Percentiles rank a stretch among this genome's conserved stretches.
Evolutionary conservation across 495 filamentous ascomycete genomes (phyloP).

Genomic region (Delitschia confertaspora): DNA sequence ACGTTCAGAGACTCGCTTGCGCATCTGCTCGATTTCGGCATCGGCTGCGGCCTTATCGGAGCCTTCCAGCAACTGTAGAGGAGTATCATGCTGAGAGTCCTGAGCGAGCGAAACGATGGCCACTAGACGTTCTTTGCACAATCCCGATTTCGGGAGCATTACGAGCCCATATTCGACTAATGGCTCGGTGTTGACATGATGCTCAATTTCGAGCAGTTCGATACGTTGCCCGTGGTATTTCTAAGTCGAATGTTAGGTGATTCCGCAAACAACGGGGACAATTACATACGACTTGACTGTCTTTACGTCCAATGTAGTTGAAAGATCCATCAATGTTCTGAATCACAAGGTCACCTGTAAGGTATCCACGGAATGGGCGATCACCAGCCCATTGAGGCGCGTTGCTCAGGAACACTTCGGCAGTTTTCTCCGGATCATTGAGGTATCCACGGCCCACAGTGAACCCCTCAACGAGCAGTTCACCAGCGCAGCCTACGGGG

Average conservation of each 20-base stretch:
- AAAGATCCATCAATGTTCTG: constrained; percentile 25
- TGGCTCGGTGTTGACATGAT: constrained; percentile 20
- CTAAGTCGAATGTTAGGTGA: constrained; percentile 3
- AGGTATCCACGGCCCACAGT: constrained; percentile 19
- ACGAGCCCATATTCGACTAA: constrained; percentile 11
- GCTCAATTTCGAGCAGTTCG: constrained; percentile 27
- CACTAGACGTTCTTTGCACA: constrained; percentile 18
- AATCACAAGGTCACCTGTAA: constrained; percentile 24
- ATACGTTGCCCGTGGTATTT: constrained; percentile 30
- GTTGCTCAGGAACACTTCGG: constrained; percentile 11
- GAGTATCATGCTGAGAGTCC: neutral
- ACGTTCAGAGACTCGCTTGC: constrained; percentile 3
- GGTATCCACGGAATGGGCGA: constrained; percentile 19
- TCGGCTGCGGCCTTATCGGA: neutral
- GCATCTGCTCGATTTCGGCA: constrained; percentile 6
- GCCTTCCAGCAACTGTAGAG: constrained; percentile 12
- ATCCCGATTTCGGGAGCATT: constrained; percentile 12
- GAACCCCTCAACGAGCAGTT: constrained; percentile 18
- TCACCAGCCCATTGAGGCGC: constrained; percentile 6
- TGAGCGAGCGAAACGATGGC: constrained; percentile 10
- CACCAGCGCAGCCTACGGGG: constrained; percentile 18
- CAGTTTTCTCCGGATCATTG: constrained; percentile 17
- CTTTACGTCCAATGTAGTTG: constrained; percentile 25
- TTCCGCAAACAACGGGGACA: too few relatives aligned
- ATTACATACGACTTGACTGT: constrained; percentile 23